Conservation (phyloP, 306 rosid species). For the Casuarina cunninghamiana region DNA sequence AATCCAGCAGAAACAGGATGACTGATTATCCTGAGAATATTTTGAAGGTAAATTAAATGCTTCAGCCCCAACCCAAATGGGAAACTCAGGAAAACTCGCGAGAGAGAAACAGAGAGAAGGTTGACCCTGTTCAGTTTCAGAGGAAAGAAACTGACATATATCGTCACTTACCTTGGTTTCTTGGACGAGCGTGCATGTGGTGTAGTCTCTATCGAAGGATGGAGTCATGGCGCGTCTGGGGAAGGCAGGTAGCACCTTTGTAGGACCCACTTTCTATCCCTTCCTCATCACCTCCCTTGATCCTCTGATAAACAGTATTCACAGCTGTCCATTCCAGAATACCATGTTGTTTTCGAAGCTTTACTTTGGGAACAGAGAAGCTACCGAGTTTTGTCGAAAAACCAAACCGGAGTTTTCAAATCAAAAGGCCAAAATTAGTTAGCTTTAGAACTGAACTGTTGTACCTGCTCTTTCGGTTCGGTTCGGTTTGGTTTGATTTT, state of each 20-base stretch:
- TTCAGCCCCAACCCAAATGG: no score
- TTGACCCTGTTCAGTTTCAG: constrained; percentile 1
- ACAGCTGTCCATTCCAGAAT: not conserved
- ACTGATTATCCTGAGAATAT: not conserved
- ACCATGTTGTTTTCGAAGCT: not conserved
- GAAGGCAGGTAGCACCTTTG: not conserved
- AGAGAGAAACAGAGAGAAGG: not conserved
- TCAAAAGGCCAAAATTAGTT: no score
- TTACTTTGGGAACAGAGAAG: no score
- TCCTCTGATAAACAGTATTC: no score
- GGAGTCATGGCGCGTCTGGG: not conserved
- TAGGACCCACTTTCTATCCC: not conserved
- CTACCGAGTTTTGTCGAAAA: no score
- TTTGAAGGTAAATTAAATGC: no score
- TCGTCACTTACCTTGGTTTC: not conserved
- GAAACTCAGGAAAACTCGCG: not conserved
- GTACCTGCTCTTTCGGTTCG: no score
- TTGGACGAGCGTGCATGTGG: not conserved
- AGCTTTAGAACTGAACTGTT: no score
- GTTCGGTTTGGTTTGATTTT: no score
- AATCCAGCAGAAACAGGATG: constrained; percentile 22
- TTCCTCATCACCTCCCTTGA: not conserved
- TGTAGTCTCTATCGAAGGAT: not conserved
- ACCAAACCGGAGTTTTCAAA: no score
- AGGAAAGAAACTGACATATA: constrained; percentile 14